Base-by-base conservation (phyloP, 1,284 basidiomycete genomes). In the Farysia itapuensis region DNA sequence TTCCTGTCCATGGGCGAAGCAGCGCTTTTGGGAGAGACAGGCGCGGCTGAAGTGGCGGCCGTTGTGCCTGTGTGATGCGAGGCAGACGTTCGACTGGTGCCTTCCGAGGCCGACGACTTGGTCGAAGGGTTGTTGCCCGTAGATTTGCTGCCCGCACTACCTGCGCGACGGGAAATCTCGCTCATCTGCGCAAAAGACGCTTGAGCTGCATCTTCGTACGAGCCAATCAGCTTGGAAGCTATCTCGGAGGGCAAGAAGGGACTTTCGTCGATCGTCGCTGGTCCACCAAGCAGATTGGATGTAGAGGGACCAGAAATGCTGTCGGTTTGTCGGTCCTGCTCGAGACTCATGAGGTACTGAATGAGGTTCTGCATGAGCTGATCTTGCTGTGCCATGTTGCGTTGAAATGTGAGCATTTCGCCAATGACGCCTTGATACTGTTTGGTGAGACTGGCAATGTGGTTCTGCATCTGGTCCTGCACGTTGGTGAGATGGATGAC, bases 311-410 rank as follows among this genome's bases (percentile, higher is more conserved):
- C 33, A 6, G 22, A 28, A 9, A 18, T 35, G 14, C 16, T 16
- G 4, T 51, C 44, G 25, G 28, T 21, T 11, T 21, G 28, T 30
- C 51, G 47, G 36, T 57, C 52, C 20, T 56, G 51, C 37, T 66
- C 59, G 11, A 61, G 28, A 21, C 86, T 84, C 69, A 90, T 80
- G 74, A 89, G 86, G 76, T 89, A 88, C 64, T 86, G 84, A 64
- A 91, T 86, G 54, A 91, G 77, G 63, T 84, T 84, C 78, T 90
- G 87, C 84, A 90, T 87, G 50, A 90, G 77, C 39, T 84, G 84
- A 63, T 92, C 89, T 80, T 91, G 89, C 77, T 88, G 86, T 23
- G 87, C 86, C 83, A 89, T 86, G 66, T 86, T 87, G 48, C 86
- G 79, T 79, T 90, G 89, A 72, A 90, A 88, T 40, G 84, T 84